Evolutionary conservation across 1,284 basidiomycete genomes (phyloP).

Genomic region (Taiwanofungus camphoratus): DNA sequence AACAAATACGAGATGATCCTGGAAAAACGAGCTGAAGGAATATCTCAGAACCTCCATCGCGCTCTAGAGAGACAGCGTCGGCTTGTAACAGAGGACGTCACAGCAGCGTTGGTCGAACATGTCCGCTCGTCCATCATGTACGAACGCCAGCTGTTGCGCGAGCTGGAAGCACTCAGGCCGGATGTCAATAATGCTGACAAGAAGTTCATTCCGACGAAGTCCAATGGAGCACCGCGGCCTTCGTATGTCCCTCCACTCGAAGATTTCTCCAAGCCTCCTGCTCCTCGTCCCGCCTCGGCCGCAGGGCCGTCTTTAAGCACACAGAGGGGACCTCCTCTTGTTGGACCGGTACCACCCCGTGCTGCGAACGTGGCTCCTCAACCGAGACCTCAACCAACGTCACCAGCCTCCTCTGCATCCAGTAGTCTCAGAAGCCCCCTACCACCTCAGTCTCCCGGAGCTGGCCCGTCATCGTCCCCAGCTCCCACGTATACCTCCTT

Average conservation of each 20-base stretch:
- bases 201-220: slow-evolving; percentile 42
- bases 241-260: slow-evolving; percentile 57
- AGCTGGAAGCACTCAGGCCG: slow-evolving; percentile 77
- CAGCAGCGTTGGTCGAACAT: slow-evolving; percentile 83
- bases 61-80: slow-evolving; percentile 79
- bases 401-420: slow-evolving; percentile 12
- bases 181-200: slow-evolving; percentile 69
- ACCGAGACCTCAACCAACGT: slow-evolving; percentile 8
- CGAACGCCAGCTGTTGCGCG: slow-evolving; percentile 80
- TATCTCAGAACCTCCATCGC: slow-evolving; percentile 85
- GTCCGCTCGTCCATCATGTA: slow-evolving; percentile 87
- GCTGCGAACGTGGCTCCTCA: slow-evolving; percentile 14
- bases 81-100: slow-evolving; percentile 85
- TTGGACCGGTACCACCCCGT: slow-evolving; percentile 11
- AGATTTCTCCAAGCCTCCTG: slow-evolving; percentile 42
- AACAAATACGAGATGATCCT: slow-evolving; percentile 82
- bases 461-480: slow-evolving; percentile 42
- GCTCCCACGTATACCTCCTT: slow-evolving; percentile 16
- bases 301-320: slow-evolving; percentile 20
- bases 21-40: slow-evolving; percentile 76
- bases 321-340: slow-evolving; percentile 8
- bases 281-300: slow-evolving; percentile 31
- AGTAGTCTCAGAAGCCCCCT: slow-evolving; percentile 17
- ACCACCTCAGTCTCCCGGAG: slow-evolving; percentile 43
- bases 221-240: slow-evolving; percentile 52